These are phyloP conservation scores for Podospora comata DNA, from an alignment of 495 filamentous ascomycete species.

Conservation along the genomic window DNA sequence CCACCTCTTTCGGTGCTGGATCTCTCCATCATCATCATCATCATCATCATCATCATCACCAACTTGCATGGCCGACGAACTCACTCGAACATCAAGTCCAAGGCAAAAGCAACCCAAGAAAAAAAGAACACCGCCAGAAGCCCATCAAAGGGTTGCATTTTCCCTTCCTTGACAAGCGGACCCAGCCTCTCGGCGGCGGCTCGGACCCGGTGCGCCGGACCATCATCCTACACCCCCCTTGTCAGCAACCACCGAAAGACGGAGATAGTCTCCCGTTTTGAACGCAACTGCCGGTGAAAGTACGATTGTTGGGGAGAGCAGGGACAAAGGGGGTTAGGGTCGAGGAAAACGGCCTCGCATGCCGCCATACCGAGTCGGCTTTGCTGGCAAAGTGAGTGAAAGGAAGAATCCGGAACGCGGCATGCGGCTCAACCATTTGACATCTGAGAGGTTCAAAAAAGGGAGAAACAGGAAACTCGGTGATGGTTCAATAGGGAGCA, in stretches of 20 bases:
- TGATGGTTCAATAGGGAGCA: not conserved
- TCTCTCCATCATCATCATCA: not conserved
- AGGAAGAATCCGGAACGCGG: not conserved
- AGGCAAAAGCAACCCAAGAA: not conserved
- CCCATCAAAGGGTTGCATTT: not conserved
- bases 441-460: not conserved
- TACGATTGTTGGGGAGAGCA: not conserved
- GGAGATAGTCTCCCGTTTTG: not conserved
- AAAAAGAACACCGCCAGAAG: not conserved
- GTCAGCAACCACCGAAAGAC: not conserved
- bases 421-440: not conserved
- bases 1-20: not conserved
- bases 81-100: not conserved
- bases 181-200: slow-evolving; percentile 4
- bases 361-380: not conserved
- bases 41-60: no score
- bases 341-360: not conserved
- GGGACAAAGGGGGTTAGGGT: not conserved
- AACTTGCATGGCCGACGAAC: not conserved
- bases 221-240: not conserved
- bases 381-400: not conserved
- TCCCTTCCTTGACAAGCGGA: not conserved
- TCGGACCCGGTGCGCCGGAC: slow-evolving; percentile 6
- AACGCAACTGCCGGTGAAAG: not conserved
- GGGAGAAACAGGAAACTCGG: not conserved